These are phyloP conservation scores for Amaranthus cruentus DNA, from an alignment of 148 eudicot genomes.

Conservation along the genomic window DNA sequence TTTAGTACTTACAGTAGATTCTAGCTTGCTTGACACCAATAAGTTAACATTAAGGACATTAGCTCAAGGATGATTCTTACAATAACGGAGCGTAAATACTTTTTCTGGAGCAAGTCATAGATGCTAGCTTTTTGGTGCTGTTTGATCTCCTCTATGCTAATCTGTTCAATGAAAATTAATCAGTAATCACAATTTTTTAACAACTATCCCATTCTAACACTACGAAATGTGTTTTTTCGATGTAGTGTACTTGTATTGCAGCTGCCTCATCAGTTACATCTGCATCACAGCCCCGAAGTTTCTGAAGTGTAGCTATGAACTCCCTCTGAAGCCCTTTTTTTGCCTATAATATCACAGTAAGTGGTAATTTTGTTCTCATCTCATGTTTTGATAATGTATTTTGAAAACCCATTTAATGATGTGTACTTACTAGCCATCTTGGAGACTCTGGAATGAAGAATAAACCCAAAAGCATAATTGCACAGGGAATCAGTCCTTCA, in stretches of 20 bases:
- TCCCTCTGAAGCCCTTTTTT: conserved; percentile 11
- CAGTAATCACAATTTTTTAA: neutral
- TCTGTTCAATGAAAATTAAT: conserved; percentile 33
- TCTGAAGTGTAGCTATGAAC: conserved; percentile 6
- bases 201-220: neutral
- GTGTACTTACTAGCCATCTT: conserved; percentile 22
- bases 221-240: neutral
- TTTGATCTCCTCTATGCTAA: conserved; percentile 53
- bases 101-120: conserved; percentile 64
- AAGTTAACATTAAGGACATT: too few species aligned
- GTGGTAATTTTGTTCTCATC: too few species aligned
- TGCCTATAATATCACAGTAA: neutral
- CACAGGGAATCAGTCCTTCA: conserved; percentile 16
- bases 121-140: conserved; percentile 62
- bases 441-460: conserved; percentile 23
- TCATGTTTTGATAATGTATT: too few species aligned
- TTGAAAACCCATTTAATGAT: too few species aligned
- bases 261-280: conserved; percentile 13
- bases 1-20: too few species aligned
- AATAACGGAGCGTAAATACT: conserved; percentile 55
- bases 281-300: conserved; percentile 18
- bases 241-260: conserved; percentile 11
- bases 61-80: conserved; percentile 29
- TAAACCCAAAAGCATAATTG: conserved; percentile 18
- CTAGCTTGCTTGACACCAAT: too few species aligned